Base-by-base conservation (phyloP, 2,329 filamentous ascomycete species). In the Fusarium sp. region DNA sequence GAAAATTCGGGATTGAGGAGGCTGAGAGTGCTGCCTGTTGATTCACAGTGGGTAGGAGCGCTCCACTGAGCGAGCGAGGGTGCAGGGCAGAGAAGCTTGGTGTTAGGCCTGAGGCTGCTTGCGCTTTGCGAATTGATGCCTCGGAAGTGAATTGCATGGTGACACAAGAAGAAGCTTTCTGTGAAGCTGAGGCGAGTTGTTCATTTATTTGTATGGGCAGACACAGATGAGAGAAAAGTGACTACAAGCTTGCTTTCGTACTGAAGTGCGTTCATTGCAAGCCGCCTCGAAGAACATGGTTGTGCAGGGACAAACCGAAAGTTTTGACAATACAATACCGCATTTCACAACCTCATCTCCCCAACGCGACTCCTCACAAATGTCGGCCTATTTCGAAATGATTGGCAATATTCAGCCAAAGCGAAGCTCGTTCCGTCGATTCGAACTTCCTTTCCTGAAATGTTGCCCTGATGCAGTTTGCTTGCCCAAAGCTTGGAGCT, bases 21-120 rank as follows among this genome's bases (percentile, higher is more conserved):
- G 61, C 56, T 60, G 57, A 53, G 7, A 22, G 22, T 70, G 68
- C 52, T 72, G 70, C 69, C 68, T 72, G 49, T 54, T 31, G 59
- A 45, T 20, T 56, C 39, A 71, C 44, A 11, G 52, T 35, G 45
- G 54, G 12, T 9, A 47, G 22, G 41, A 50, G 49, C 27, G 20
- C 55, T 42, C 49, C 35, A 53, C 49, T 12, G 8, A 49, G 27
- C 17, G 31, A 14, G 31, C 2, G 41, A n/a, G 10, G 3, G 14
- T 5, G 13, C 35, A 57, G 12, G 12, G 5, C 12, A 20, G n/a
- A 18, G 18, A 39, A 46, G 46, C 33, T 46, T 41, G 18, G 2
- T 15, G 11, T 14, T 12, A 59, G 25, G 31, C 53, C 54, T 65
- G 65, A 70, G 55, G 67, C 39, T 61, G 12, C 14, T 47, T 27